These are phyloP conservation scores for Botrytis deweyae DNA, from an alignment of 2,329 filamentous ascomycete genomes.

Conservation along the genomic window DNA sequence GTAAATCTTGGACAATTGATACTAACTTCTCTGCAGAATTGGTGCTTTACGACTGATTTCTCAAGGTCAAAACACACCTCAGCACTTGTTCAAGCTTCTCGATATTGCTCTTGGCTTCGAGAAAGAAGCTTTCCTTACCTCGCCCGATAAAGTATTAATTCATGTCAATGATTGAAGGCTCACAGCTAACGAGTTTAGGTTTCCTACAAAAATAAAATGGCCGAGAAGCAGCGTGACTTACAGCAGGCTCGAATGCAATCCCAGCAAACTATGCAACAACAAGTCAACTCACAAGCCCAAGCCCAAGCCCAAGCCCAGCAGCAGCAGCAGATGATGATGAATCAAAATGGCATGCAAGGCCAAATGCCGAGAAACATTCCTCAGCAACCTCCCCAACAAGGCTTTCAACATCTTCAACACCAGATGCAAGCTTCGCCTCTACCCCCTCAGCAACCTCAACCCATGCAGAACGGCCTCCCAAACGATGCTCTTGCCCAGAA, in stretches of 20 bases:
- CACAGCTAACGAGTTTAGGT: slow-evolving; percentile 30
- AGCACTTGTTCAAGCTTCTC: slow-evolving; percentile 32
- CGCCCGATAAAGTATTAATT: slow-evolving; percentile 34
- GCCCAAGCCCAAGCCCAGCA: slow-evolving; percentile 39
- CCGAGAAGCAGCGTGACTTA: slow-evolving; percentile 36
- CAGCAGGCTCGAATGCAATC: slow-evolving; percentile 34
- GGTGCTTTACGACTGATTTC: slow-evolving; percentile 36
- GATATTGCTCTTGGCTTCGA: slow-evolving; percentile 38
- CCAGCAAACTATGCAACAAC: slow-evolving; percentile 44
- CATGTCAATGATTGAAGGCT: background rate
- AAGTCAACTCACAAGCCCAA: slow-evolving; percentile 43
- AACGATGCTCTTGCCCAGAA: slow-evolving; percentile 35
- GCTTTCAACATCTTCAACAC: slow-evolving; percentile 58
- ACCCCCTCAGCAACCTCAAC: slow-evolving; percentile 46
- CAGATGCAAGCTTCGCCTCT: slow-evolving; percentile 57
- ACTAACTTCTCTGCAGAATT: slow-evolving; percentile 28
- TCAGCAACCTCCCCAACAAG: slow-evolving; percentile 50
- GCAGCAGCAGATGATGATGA: slow-evolving; percentile 53
- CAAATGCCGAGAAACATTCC: slow-evolving; percentile 52
- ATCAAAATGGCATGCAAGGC: slow-evolving; percentile 50
- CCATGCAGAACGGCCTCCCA: slow-evolving; percentile 38
- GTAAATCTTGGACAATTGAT: background rate
- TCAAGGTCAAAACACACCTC: slow-evolving; percentile 28
- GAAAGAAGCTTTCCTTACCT: slow-evolving; percentile 36
- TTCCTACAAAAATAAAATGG: slow-evolving; percentile 34